Evolutionary conservation across 192 early-diverging fungal genomes (phyloP).

Genomic region (Phlyctochytrium arcticum): DNA sequence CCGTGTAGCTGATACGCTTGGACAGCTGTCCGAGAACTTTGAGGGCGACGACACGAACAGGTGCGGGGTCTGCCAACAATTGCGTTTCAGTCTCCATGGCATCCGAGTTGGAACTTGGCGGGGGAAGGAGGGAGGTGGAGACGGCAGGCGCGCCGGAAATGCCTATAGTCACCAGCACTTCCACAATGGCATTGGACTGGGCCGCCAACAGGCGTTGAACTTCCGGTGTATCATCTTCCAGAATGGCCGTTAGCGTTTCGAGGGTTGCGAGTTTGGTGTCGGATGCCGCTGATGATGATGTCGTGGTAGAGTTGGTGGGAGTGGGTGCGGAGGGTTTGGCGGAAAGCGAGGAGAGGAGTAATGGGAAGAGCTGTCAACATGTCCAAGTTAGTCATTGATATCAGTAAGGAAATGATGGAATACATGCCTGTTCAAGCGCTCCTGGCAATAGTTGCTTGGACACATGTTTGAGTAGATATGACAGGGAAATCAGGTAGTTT

Average conservation of each 20-base stretch:
- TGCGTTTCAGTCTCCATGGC: not conserved
- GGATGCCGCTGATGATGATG: no score
- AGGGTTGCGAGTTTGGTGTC: slow-evolving; percentile 30
- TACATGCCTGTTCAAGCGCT: slow-evolving; percentile 64
- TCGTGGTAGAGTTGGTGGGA: no score
- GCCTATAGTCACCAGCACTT: slow-evolving; percentile 9
- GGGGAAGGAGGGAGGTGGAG: no score
- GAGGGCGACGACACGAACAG: slow-evolving; percentile 70
- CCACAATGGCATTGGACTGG: slow-evolving; percentile 38
- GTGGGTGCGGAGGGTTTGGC: no score
- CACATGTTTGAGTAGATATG: slow-evolving; percentile 74
- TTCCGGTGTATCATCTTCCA: slow-evolving; percentile 59
- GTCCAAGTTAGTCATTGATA: not conserved
- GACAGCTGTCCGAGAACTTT: slow-evolving; percentile 66
- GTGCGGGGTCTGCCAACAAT: slow-evolving; percentile 4
- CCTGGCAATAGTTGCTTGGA: slow-evolving; percentile 78
- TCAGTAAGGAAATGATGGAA: not conserved
- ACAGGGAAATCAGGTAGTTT: slow-evolving; percentile 76
- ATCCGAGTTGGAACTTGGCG: no score
- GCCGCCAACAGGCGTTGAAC: no score
- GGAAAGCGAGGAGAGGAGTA: slow-evolving; percentile 73
- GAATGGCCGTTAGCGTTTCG: slow-evolving; percentile 69
- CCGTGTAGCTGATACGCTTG: slow-evolving; percentile 53
- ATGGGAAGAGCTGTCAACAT: slow-evolving; percentile 60
- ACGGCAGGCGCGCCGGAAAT: not conserved